Percentiles rank a stretch among this genome's conserved stretches.
phyloP scores from a whole-genome alignment of 441 rosid species.

The Erodium chrysanthum region DNA sequence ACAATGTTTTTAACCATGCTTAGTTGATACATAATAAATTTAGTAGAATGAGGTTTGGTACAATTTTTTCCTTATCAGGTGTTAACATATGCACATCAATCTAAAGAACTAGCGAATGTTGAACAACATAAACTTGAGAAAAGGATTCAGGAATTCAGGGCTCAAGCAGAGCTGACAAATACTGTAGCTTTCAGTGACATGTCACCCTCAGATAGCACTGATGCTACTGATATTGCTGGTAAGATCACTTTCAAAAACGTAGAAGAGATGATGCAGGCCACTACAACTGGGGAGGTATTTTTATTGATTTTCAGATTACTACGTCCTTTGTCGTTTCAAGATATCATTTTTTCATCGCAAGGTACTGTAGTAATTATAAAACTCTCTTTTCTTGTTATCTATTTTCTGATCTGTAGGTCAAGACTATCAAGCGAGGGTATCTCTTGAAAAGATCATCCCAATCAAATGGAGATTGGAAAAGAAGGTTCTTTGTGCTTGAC shows the following conservation, averaged over 20 bases:
- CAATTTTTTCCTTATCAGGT: constrained; percentile 33
- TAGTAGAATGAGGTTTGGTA: background rate
- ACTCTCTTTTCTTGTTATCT: constrained; percentile 3
- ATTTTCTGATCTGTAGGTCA: constrained; percentile 30
- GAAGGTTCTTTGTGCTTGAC: constrained; percentile 83
- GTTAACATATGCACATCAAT: constrained; percentile 76
- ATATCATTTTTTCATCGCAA: background rate
- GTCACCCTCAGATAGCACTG: constrained; percentile 35
- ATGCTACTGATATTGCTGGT: constrained; percentile 35
- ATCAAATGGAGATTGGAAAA: constrained; percentile 75
- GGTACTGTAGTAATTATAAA: constrained; percentile 6
- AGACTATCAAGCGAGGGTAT: constrained; percentile 76
- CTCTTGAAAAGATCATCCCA: constrained; percentile 67
- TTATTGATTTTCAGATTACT: constrained; percentile 15
- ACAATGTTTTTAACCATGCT: background rate
- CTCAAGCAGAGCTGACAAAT: constrained; percentile 63
- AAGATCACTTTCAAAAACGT: constrained; percentile 39
- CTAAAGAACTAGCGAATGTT: constrained; percentile 63
- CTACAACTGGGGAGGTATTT: constrained; percentile 62
- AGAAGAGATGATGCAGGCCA: constrained; percentile 42
- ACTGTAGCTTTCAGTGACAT: constrained; percentile 34
- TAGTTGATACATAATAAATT: background rate
- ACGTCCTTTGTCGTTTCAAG: background rate
- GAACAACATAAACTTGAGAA: constrained; percentile 78
- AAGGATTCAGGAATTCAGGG: constrained; percentile 87